These are phyloP conservation scores for Allomyces macrogynus DNA, from an alignment of 192 early-diverging fungal species.

Conservation along the genomic window DNA sequence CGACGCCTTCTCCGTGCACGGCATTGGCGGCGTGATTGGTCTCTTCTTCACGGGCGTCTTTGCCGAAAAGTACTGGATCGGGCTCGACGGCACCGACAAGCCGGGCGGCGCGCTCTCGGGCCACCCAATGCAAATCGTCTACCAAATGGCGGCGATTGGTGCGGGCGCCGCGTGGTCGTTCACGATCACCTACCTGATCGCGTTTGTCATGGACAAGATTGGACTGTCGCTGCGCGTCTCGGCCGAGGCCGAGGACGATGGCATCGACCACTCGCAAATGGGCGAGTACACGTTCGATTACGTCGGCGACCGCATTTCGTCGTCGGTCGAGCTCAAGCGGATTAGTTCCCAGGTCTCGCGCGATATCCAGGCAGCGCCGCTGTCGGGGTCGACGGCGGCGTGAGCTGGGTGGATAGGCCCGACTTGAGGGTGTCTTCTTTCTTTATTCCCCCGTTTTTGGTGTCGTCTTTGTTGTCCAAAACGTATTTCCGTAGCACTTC, in stretches of 20 bases:
- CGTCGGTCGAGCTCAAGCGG: not conserved
- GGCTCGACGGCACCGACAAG: constrained; percentile 13
- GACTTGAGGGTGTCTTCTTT: too few species aligned
- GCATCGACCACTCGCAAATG: constrained; percentile 66
- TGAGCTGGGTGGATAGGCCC: too few species aligned
- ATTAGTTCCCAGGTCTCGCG: too few species aligned
- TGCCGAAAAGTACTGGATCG: constrained; percentile 54
- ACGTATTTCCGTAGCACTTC: too few species aligned
- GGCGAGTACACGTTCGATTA: constrained; percentile 52
- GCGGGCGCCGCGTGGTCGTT: constrained; percentile 57
- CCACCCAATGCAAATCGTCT: constrained; percentile 55
- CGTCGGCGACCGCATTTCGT: not conserved
- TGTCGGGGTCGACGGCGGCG: too few species aligned
- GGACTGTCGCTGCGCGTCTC: constrained; percentile 48
- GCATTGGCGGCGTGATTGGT: constrained; percentile 64
- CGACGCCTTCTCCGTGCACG: constrained; percentile 80
- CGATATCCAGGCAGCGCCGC: too few species aligned
- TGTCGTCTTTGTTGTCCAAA: too few species aligned
- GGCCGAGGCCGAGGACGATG: constrained; percentile 47
- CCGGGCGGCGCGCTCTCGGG: constrained; percentile 60
- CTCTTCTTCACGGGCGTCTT: constrained; percentile 77
- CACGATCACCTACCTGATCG: constrained; percentile 47
- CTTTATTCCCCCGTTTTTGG: too few species aligned
- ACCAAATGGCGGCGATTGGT: constrained; percentile 52
- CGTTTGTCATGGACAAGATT: constrained; percentile 47